Conservation (phyloP, 116 monocot species). For the Cymodocea nodosa region DNA sequence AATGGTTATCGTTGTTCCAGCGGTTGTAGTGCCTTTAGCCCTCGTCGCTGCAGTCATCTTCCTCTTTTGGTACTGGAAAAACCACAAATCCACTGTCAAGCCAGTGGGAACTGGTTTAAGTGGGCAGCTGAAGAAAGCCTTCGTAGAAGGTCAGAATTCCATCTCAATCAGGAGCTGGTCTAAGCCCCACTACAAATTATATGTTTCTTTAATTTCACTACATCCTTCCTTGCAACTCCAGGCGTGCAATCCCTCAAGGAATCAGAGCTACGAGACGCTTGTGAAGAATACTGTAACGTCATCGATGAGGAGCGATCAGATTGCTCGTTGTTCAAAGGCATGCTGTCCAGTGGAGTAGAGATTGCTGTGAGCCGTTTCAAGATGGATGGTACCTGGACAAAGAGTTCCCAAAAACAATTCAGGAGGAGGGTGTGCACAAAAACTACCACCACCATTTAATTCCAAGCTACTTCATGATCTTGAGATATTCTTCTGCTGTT, state of each 20-base stretch:
- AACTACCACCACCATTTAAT: too few relatives aligned
- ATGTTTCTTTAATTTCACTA: too few relatives aligned
- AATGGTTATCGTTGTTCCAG: not conserved
- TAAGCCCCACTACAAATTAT: not conserved
- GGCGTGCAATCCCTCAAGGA: constrained; percentile 54
- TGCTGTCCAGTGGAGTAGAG: constrained; percentile 67
- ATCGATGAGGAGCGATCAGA: constrained; percentile 31
- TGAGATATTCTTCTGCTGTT: too few relatives aligned
- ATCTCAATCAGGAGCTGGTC: too few relatives aligned
- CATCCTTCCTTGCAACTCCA: constrained; percentile 3
- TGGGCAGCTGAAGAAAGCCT: constrained; percentile 79
- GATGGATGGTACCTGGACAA: constrained; percentile 31
- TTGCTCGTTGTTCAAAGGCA: constrained; percentile 65
- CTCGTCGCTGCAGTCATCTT: constrained; percentile 6
- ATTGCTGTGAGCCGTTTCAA: constrained; percentile 49
- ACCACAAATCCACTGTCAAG: constrained; percentile 29
- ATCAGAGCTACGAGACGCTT: constrained; percentile 49
- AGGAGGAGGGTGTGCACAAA: constrained; percentile 38
- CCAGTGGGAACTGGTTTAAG: constrained; percentile 70
- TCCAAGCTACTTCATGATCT: too few relatives aligned
- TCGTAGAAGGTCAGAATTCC: constrained; percentile 47
- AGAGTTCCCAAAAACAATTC: constrained; percentile 37
- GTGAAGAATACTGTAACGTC: constrained; percentile 77
- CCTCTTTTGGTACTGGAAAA: constrained; percentile 17
- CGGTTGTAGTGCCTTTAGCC: not conserved